phyloP scores from a whole-genome alignment of 2,329 filamentous ascomycete species.

The Nectriaceae sp. region DNA sequence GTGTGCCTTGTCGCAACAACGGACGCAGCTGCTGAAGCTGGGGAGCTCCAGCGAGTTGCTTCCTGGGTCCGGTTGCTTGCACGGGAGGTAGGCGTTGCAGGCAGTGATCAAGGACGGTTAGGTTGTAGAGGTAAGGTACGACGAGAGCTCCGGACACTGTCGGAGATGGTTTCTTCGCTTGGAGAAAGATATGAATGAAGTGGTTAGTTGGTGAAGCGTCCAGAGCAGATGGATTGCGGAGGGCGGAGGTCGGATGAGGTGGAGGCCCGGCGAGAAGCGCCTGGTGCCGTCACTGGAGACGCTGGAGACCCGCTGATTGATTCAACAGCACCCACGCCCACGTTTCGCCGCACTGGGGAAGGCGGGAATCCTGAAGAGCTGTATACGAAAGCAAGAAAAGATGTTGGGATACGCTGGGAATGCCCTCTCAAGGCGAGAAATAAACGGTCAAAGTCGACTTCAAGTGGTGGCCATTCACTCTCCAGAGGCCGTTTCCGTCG shows the following conservation, averaged over 20 bases:
- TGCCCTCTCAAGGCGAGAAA: too few species aligned
- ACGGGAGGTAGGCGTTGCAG: not conserved
- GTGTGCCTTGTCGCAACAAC: conserved; percentile 3
- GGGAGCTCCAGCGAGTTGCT: conserved; percentile 11
- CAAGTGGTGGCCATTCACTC: too few species aligned
- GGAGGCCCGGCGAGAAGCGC: conserved; percentile 22
- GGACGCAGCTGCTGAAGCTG: conserved; percentile 14
- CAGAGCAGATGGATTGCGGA: conserved; percentile 20
- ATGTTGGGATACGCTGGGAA: too few species aligned
- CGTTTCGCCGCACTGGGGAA: too few species aligned
- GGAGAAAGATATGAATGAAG: not conserved
- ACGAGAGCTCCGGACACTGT: conserved; percentile 6
- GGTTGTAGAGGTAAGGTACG: not conserved
- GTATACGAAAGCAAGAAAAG: too few species aligned
- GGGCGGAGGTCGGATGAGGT: conserved; percentile 25
- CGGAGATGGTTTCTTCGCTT: conserved; percentile 11
- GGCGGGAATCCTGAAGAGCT: too few species aligned
- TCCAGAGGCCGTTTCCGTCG: not conserved
- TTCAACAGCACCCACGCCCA: too few species aligned
- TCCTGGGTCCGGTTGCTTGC: not conserved
- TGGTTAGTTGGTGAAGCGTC: conserved; percentile 16
- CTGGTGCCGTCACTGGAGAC: conserved; percentile 28
- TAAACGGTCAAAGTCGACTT: too few species aligned
- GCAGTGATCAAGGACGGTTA: not conserved
- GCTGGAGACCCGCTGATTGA: conserved; percentile 1